A percentile compares a stretch with the other conserved stretches of the same genome.
Evolutionary conservation across 176 grass and related monocot genomes (phyloP).

Genomic region (Carex pumila): DNA sequence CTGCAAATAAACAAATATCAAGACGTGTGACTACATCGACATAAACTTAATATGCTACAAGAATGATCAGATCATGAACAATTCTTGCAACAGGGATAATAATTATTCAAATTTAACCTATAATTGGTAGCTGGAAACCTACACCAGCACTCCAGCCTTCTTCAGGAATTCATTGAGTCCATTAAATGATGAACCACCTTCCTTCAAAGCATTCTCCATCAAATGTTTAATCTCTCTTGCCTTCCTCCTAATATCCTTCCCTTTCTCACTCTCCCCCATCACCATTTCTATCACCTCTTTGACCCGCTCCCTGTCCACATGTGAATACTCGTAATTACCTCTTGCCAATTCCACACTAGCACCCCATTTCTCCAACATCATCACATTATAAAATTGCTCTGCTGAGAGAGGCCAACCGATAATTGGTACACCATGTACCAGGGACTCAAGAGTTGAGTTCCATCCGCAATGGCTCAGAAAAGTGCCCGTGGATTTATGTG

Average conservation of each 20-base stretch:
- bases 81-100: background rate
- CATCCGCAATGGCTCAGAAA: slow-evolving; percentile 41
- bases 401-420: slow-evolving; percentile 37
- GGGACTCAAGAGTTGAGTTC: slow-evolving; percentile 27
- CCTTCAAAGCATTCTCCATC: slow-evolving; percentile 28
- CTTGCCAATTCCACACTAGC: slow-evolving; percentile 26
- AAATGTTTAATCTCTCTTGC: slow-evolving; percentile 15
- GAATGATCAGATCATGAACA: background rate
- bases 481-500: slow-evolving; percentile 21
- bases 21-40: background rate
- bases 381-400: slow-evolving; percentile 29
- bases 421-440: slow-evolving; percentile 27
- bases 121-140: background rate
- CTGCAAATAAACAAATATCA: background rate
- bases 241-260: slow-evolving; percentile 19
- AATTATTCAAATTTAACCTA: background rate
- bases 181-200: background rate
- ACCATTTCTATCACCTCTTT: slow-evolving; percentile 23
- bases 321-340: slow-evolving; percentile 20
- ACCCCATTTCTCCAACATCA: slow-evolving; percentile 24
- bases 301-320: slow-evolving; percentile 7
- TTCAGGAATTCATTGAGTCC: slow-evolving; percentile 24
- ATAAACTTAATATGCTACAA: background rate
- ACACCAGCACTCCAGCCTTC: background rate
- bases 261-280: slow-evolving; percentile 22